Percentiles rank a stretch among this genome's conserved stretches.
Evolutionary conservation across 768 basidiomycete genomes (phyloP).

Genomic region (Agrocybe chaxingu): DNA sequence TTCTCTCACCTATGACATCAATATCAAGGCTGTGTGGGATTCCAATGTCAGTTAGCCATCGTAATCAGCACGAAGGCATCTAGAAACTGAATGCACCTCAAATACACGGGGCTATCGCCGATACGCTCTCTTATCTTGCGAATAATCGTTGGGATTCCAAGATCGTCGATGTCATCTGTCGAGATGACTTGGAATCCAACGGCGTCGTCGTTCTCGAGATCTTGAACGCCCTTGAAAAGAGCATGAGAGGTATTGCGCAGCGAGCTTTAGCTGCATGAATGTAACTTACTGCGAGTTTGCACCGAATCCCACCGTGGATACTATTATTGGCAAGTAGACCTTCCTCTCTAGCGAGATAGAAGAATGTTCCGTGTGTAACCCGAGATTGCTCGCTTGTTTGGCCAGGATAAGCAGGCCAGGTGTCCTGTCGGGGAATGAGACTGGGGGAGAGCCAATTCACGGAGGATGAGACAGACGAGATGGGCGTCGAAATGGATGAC

Average conservation of each 20-base stretch:
- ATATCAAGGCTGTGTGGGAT: slow-evolving; percentile 60
- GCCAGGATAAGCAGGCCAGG: slow-evolving; percentile 59
- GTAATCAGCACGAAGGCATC: neutral
- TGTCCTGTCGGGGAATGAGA: slow-evolving; percentile 38
- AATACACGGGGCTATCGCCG: slow-evolving; percentile 72
- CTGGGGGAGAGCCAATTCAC: neutral
- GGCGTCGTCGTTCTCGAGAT: slow-evolving; percentile 64
- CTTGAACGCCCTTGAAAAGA: slow-evolving; percentile 50
- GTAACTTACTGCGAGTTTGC: slow-evolving; percentile 51
- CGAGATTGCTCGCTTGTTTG: slow-evolving; percentile 59
- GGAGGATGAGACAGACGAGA: slow-evolving; percentile 37
- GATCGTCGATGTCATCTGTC: slow-evolving; percentile 80
- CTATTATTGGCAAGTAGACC: slow-evolving; percentile 74
- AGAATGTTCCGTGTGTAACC: slow-evolving; percentile 86
- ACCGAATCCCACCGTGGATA: slow-evolving; percentile 84
- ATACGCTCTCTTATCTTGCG: slow-evolving; percentile 68
- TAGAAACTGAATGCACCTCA: slow-evolving; percentile 41
- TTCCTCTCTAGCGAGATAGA: slow-evolving; percentile 74
- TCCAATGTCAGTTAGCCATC: neutral
- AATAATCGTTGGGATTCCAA: slow-evolving; percentile 70
- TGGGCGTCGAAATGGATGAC: slow-evolving; percentile 83
- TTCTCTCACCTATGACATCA: slow-evolving; percentile 65
- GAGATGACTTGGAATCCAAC: slow-evolving; percentile 81
- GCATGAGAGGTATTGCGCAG: slow-evolving; percentile 32
- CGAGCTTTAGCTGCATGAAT: slow-evolving; percentile 21